Percentiles rank a stretch among this genome's conserved stretches.
Conservation (phyloP, 2,329 filamentous ascomycete genomes). For the Sclerotinia subarctica region DNA sequence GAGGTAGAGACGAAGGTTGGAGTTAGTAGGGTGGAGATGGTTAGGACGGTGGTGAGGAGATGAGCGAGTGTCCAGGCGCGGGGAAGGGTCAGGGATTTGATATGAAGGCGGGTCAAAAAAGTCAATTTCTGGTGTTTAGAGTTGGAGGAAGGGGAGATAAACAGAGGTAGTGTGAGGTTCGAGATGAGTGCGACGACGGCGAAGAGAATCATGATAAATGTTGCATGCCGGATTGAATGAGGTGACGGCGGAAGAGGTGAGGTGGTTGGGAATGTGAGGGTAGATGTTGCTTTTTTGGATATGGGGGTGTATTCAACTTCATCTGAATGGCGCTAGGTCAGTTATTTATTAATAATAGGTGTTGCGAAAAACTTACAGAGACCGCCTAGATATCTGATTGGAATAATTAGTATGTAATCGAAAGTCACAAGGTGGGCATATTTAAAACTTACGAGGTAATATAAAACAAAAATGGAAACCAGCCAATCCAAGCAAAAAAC, state of each 20-base stretch:
- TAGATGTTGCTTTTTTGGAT: slow-evolving; percentile 1
- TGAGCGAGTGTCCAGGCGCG: slow-evolving; percentile 17
- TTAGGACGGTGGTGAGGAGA: slow-evolving; percentile 12
- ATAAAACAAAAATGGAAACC: slow-evolving; percentile 41
- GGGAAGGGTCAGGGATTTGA: slow-evolving; percentile 12
- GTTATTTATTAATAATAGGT: background rate
- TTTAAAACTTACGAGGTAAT: slow-evolving; percentile 32
- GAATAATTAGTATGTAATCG: background rate
- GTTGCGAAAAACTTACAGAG: slow-evolving; percentile 11
- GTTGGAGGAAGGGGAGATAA: slow-evolving; percentile 1
- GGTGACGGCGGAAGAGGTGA: background rate
- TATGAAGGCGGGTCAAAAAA: background rate
- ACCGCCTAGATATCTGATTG: slow-evolving; percentile 18
- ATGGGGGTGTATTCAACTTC: slow-evolving; percentile 17
- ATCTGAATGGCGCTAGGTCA: background rate
- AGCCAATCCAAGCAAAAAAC: slow-evolving; percentile 39
- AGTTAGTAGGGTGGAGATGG: slow-evolving; percentile 12
- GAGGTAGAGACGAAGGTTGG: background rate
- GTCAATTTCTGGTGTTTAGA: background rate
- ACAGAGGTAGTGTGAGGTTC: slow-evolving; percentile 11
- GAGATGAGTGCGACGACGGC: slow-evolving; percentile 15
- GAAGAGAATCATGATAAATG: slow-evolving; percentile 19
- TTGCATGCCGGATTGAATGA: slow-evolving; percentile 20
- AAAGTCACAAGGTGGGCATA: background rate
- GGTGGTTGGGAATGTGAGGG: slow-evolving; percentile 4